Base-by-base conservation (phyloP, 2,329 filamentous ascomycete genomes). In the Diplodia seriata region DNA sequence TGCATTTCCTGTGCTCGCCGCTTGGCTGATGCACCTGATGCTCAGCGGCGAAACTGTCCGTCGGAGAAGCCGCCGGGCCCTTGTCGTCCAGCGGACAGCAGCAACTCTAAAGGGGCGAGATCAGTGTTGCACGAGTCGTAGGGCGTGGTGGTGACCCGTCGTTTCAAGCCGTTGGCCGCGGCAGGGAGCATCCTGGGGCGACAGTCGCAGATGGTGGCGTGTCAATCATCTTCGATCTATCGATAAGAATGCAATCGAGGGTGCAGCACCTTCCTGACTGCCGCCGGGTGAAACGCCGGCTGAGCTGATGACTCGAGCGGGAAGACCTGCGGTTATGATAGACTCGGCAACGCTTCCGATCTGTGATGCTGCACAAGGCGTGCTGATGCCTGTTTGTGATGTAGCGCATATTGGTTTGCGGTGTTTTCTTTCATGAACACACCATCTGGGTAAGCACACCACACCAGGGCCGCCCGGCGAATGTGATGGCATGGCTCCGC, bases 181-280 rank as follows among this genome's bases (percentile, higher is more conserved):
- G 26, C 57, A 62, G 57, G 57, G 57, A 36, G 57, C 40, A 49
- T 12, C 57, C 57, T 36, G 43, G 57, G 15, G 43, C 8, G 18
- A n/a, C 43, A 47, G 47, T 63, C 47, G 29, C 59, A 63, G 59
- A 63, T 63, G 59, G 59, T 63, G 59, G 59, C 59, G 59, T 51
- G 59, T 47, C 29, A 63, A 51, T 51, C 47, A 63, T 50, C 43
- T 20, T 47, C 57, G 57, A 62, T 62, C 59, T 63, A 63, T 63
- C 59, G 47, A 51, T 63, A 63, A 63, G 59, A 26, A 23, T 12
- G n/a, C 54, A 18, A 47, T 59, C 56, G 43, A 43, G 47, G 56
- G 47, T 47, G 38, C 38, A 15, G 20, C 23, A n/a, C 43, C 43
- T 9, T n/a, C 26, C 36, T 59, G 56, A 31, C 33, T 43, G 40